These are phyloP conservation scores for Penicillium manginii DNA, from an alignment of 495 filamentous ascomycete genomes.

Conservation along the genomic window DNA sequence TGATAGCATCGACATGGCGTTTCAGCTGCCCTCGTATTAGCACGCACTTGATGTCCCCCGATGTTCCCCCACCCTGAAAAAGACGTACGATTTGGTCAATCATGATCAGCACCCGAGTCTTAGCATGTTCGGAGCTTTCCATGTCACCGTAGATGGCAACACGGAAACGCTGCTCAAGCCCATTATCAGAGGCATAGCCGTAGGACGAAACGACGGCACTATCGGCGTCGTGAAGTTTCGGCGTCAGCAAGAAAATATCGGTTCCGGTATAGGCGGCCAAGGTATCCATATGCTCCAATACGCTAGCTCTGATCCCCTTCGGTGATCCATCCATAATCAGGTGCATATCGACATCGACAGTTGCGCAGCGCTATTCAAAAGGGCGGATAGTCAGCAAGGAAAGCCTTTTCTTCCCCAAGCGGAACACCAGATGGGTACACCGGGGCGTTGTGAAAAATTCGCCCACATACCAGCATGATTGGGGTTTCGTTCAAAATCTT, in stretches of 20 bases:
- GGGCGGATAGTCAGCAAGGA: constrained; percentile 30
- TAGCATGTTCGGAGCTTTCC: constrained; percentile 94
- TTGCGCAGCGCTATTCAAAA: constrained; percentile 75
- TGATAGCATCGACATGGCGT: constrained; percentile 79
- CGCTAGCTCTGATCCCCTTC: constrained; percentile 66
- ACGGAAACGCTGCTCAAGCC: constrained; percentile 78
- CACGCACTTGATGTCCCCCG: constrained; percentile 1
- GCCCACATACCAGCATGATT: constrained; percentile 75
- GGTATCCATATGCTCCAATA: constrained; percentile 83
- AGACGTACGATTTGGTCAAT: constrained; percentile 90
- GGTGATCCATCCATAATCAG: constrained; percentile 74
- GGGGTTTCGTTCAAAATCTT: constrained; percentile 85
- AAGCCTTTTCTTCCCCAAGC: constrained; percentile 13
- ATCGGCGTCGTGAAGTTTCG: constrained; percentile 64
- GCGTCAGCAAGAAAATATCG: constrained; percentile 92
- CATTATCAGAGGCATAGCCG: constrained; percentile 66
- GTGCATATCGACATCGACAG: constrained; percentile 87
- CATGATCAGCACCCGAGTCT: constrained; percentile 93
- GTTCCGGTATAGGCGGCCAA: constrained; percentile 86
- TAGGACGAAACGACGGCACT: constrained; percentile 60
- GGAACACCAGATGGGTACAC: constrained; percentile 2
- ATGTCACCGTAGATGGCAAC: constrained; percentile 94
- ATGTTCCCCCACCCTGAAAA: constrained; percentile 5
- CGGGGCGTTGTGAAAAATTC: constrained; percentile 23
- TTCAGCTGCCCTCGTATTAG: constrained; percentile 67